These are phyloP conservation scores for Globisporangium barbulae DNA, from an alignment of 352 stramenopile genomes.

Conservation along the genomic window DNA sequence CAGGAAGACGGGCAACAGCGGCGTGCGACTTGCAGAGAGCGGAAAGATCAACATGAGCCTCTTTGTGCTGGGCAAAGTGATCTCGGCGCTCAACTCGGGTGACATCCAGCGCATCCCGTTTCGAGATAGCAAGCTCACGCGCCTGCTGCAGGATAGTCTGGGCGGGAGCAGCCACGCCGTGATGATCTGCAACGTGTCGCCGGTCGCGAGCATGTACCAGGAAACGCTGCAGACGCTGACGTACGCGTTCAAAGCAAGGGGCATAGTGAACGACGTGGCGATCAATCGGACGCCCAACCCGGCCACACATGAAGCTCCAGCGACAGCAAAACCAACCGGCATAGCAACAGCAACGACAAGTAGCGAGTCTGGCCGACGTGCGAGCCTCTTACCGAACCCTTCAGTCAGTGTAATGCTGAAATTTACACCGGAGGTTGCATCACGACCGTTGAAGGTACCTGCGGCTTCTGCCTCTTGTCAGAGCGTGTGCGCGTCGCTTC, in stretches of 20 bases:
- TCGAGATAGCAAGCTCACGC: slow-evolving; percentile 67
- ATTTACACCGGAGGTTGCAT: background rate
- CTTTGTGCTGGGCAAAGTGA: slow-evolving; percentile 74
- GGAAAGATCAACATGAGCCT: slow-evolving; percentile 77
- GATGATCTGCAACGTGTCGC: slow-evolving; percentile 42
- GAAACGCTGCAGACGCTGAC: slow-evolving; percentile 40
- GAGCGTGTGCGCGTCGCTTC: background rate
- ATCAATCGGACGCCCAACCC: slow-evolving; percentile 9
- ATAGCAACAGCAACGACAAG: background rate
- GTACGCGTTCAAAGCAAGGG: slow-evolving; percentile 35
- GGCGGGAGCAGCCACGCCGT: slow-evolving; percentile 36
- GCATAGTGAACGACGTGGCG: slow-evolving; percentile 27
- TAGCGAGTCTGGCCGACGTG: background rate
- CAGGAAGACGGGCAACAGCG: slow-evolving; percentile 28
- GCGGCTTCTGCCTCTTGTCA: background rate
- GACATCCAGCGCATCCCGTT: slow-evolving; percentile 70
- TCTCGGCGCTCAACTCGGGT: slow-evolving; percentile 61
- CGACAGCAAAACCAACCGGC: background rate
- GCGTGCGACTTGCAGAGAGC: slow-evolving; percentile 25
- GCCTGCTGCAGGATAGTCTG: slow-evolving; percentile 60
- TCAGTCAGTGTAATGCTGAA: background rate
- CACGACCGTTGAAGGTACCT: background rate
- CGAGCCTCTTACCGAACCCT: background rate
- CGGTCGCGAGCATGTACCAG: slow-evolving; percentile 21
- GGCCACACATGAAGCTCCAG: background rate